Base-by-base conservation (phyloP, 2,329 filamentous ascomycete species). In the Onygena corvina region DNA sequence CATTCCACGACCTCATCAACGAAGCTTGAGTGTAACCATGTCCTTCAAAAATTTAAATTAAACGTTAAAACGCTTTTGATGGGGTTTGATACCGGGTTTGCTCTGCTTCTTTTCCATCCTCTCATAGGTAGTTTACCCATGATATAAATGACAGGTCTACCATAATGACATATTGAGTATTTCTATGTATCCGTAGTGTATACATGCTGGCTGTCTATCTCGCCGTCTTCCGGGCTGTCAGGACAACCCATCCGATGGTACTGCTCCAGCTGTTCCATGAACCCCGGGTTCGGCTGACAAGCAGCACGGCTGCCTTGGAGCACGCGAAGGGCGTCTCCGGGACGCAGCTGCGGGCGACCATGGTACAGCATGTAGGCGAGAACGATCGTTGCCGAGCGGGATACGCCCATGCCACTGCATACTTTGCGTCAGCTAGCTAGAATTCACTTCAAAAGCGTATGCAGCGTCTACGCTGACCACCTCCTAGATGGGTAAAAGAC, bases 381-480 rank as follows among this genome's bases (percentile, higher is more conserved):
- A 47, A 86, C 76, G 56, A 85, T 79, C 27, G 87, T 83, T 56
- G 90, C 85, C 40, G 90, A 96, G 51, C 92, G 85, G 27, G 89
- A 95, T 69, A 93, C 94, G 46, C 92, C 92, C 80, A 94, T 94
- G 16, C 87, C 90, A 74, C 90, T 94, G n/a, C n/a, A 29, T 42
- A 42, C 38, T 42, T 23, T 14, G 38, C 21, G 38, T 42, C 21
- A 42, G 38, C n/a, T n/a, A n/a, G n/a, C n/a, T n/a, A 48, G 21
- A 36, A 7, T 36, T 36, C 7, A 36, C 27, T 14, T 46, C 7
- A 31, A n/a, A n/a, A 3, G 29, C 20, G 29, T 45, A 31, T 31
- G 44, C 30, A 31, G 12, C 9, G 2, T 2, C 2, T 33, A n/a
- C n/a, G n/a, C n/a, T n/a, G n/a, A n/a, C n/a, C 30, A 33, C 8